Evolutionary conservation across 2,329 filamentous ascomycete genomes (phyloP).

Genomic region (Sordariomycetes sp.): DNA sequence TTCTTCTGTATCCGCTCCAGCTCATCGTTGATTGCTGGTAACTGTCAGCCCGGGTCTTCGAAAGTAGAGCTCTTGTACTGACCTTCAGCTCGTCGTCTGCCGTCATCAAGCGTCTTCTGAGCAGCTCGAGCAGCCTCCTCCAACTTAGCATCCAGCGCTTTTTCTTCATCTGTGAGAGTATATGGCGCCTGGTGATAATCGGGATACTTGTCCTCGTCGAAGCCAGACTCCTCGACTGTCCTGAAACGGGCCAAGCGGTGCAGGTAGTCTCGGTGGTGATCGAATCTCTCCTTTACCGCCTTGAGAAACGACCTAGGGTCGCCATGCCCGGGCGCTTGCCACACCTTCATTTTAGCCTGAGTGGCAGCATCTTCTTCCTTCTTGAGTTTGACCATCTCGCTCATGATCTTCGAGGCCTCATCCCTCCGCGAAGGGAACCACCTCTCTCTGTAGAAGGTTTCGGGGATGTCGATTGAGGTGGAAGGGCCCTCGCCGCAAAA

Average conservation of each 20-base stretch:
- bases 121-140: conserved; percentile 22
- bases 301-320: conserved; percentile 18
- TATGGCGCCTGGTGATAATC: conserved; percentile 29
- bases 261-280: conserved; percentile 21
- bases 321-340: conserved; percentile 16
- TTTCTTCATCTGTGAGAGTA: conserved; percentile 21
- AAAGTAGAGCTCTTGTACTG: conserved; percentile 8
- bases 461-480: conserved; percentile 39
- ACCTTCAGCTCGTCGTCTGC: conserved; percentile 23
- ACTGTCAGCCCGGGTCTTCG: conserved; percentile 10
- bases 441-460: conserved; percentile 43
- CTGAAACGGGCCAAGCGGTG: conserved; percentile 24
- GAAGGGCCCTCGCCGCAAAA: conserved; percentile 30
- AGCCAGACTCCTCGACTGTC: conserved; percentile 25
- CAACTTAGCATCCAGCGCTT: conserved; percentile 16
- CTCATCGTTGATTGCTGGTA: conserved; percentile 17
- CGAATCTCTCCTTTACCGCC: conserved; percentile 20
- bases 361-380: conserved; percentile 8
- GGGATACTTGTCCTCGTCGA: conserved; percentile 26
- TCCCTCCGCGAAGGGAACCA: conserved; percentile 36
- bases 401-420: conserved; percentile 35
- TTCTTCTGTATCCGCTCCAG: conserved; percentile 21
- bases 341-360: conserved; percentile 14
- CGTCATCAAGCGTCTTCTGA: conserved; percentile 21
- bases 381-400: conserved; percentile 22